Percentiles rank a stretch among this genome's conserved stretches.
phyloP scores from a whole-genome alignment of 2,329 filamentous ascomycete genomes.

The Cladosporium colombiae region DNA sequence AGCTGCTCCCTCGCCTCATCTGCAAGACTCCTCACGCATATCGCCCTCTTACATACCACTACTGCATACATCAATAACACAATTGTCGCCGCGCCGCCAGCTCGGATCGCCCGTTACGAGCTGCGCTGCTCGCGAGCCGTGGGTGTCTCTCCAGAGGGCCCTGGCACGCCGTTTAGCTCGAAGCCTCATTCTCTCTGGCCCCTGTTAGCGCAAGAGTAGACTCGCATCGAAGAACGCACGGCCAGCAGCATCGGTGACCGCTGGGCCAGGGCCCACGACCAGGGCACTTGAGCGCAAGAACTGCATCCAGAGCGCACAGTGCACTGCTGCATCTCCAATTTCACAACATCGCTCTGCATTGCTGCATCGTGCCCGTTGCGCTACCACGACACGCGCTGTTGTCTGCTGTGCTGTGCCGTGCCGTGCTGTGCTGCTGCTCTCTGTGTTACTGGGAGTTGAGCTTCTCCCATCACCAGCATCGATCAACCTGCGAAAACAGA shows the following conservation, averaged over 20 bases:
- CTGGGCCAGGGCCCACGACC: neutral
- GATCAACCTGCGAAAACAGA: neutral
- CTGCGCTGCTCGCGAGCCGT: neutral
- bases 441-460: neutral
- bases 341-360: slow-evolving; percentile 11
- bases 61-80: too few relatives aligned
- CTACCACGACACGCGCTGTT: slow-evolving; percentile 15
- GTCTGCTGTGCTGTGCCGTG: neutral
- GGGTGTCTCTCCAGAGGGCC: neutral
- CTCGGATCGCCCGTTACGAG: neutral
- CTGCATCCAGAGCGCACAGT: slow-evolving; percentile 1
- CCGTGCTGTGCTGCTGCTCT: neutral
- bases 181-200: too few relatives aligned
- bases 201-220: neutral
- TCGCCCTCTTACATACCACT: neutral
- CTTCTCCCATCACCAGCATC: neutral
- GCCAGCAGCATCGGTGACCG: neutral
- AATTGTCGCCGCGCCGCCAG: neutral
- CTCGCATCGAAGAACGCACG: slow-evolving; percentile 6
- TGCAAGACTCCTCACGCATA: neutral
- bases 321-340: slow-evolving; percentile 5
- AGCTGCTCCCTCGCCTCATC: neutral
- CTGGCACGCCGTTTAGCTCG: too few relatives aligned
- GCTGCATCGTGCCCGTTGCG: slow-evolving; percentile 12
- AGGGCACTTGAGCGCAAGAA: neutral